Conservation (phyloP, 2,329 filamentous ascomycete genomes). For the Aspergillus aculeatinus region DNA sequence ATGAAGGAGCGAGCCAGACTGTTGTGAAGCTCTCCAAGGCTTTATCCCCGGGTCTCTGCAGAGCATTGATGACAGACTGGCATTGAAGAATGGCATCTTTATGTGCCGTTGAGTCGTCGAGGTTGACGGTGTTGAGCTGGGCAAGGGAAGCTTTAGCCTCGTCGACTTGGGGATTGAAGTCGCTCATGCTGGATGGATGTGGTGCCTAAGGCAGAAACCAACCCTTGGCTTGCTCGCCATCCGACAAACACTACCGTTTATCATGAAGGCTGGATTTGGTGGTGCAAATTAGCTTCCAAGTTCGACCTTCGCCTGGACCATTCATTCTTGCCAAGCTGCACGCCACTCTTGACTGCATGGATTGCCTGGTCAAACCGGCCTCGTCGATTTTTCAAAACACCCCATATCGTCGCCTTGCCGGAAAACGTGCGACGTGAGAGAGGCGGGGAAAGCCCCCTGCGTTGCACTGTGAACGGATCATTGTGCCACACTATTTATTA, state of each 20-base stretch:
- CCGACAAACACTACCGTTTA: no score
- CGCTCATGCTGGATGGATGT: neutral
- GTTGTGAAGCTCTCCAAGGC: neutral
- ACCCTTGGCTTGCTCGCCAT: no score
- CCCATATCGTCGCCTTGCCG: neutral
- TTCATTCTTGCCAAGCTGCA: neutral
- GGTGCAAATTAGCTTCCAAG: no score
- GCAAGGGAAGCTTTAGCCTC: neutral
- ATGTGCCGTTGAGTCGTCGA: neutral
- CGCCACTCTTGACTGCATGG: neutral
- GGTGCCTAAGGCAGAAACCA: neutral
- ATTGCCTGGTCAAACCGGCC: neutral
- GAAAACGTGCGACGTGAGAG: neutral
- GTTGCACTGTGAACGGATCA: neutral
- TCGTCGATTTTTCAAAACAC: neutral
- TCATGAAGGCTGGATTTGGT: no score
- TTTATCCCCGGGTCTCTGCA: neutral
- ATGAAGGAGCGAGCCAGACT: neutral
- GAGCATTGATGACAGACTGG: neutral
- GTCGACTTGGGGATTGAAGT: neutral
- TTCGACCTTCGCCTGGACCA: neutral
- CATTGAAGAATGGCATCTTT: slow-evolving; percentile 1
- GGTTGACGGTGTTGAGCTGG: neutral
- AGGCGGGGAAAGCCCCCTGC: neutral
- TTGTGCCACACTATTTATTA: neutral